phyloP scores from a whole-genome alignment of 2,329 filamentous ascomycete genomes.

The Monosporascus sp. region DNA sequence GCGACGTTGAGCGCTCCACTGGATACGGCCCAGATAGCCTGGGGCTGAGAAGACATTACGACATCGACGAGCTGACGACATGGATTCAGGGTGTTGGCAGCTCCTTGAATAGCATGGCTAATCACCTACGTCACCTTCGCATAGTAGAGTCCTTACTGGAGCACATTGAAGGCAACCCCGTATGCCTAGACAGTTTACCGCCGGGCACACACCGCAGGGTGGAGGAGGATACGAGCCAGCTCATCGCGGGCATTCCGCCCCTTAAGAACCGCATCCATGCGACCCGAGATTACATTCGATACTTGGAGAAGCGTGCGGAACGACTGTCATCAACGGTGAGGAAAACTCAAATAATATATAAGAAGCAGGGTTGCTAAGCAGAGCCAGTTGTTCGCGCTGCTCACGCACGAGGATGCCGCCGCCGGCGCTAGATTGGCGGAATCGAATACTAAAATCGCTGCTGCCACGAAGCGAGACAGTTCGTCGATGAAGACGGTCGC shows the following conservation, averaged over 20 bases:
- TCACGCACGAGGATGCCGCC: conserved; percentile 1
- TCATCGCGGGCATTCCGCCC: not conserved
- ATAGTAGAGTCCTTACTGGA: not conserved
- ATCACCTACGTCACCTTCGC: not conserved
- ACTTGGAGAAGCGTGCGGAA: not conserved
- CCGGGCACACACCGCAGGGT: not conserved
- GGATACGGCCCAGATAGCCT: not conserved
- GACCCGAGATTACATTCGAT: not conserved
- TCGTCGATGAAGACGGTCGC: conserved; percentile 27
- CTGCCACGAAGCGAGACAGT: not conserved
- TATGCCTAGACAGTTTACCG: not conserved
- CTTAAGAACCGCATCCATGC: not conserved
- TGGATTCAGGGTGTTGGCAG: not conserved
- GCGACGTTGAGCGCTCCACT: not conserved
- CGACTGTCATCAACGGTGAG: not conserved
- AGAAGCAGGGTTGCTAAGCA: too few species aligned
- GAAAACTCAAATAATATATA: not conserved
- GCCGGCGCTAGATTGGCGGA: not conserved
- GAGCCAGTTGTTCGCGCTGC: not conserved
- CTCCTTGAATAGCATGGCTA: not conserved
- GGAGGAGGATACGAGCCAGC: not conserved
- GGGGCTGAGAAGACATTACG: not conserved
- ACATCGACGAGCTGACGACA: not conserved
- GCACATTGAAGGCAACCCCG: not conserved
- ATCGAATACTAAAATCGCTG: not conserved